These are phyloP conservation scores for Fusarium dlaminii DNA, from an alignment of 2,329 filamentous ascomycete species.

Conservation along the genomic window DNA sequence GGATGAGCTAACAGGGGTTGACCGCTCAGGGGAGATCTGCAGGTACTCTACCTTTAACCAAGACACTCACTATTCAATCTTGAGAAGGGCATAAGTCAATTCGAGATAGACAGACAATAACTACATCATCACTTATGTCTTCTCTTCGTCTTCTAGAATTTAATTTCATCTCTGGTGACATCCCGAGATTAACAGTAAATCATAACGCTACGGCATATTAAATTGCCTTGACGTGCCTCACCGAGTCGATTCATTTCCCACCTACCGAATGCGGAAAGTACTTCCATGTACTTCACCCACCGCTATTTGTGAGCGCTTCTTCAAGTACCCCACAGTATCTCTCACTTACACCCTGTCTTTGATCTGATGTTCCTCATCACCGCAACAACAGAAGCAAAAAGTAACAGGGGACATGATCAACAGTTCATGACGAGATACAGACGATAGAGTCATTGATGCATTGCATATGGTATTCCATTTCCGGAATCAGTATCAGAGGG, in stretches of 20 bases:
- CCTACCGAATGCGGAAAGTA: conserved; percentile 33
- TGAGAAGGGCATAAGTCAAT: neutral
- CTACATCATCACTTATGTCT: neutral
- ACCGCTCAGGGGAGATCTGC: conserved; percentile 13
- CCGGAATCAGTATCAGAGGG: neutral
- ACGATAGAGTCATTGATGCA: neutral
- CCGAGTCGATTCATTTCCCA: conserved; percentile 32
- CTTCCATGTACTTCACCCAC: neutral
- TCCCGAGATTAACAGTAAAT: conserved; percentile 28
- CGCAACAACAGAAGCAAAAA: conserved; percentile 29
- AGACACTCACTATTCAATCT: neutral
- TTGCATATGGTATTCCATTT: neutral
- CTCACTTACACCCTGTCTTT: conserved; percentile 27
- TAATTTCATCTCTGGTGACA: conserved; percentile 11
- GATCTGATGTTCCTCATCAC: conserved; percentile 28
- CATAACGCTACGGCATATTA: conserved; percentile 29
- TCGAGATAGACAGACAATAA: neutral
- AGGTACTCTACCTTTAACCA: neutral
- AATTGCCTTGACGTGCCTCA: conserved; percentile 16
- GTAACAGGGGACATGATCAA: neutral
- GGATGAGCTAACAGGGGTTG: conserved; percentile 11
- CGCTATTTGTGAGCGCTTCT: neutral
- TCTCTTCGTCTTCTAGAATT: conserved; percentile 16
- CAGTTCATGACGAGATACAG: neutral
- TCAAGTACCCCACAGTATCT: conserved; percentile 17